phyloP scores from a whole-genome alignment of 2,329 filamentous ascomycete genomes.

The Penicillium brasilianum region DNA sequence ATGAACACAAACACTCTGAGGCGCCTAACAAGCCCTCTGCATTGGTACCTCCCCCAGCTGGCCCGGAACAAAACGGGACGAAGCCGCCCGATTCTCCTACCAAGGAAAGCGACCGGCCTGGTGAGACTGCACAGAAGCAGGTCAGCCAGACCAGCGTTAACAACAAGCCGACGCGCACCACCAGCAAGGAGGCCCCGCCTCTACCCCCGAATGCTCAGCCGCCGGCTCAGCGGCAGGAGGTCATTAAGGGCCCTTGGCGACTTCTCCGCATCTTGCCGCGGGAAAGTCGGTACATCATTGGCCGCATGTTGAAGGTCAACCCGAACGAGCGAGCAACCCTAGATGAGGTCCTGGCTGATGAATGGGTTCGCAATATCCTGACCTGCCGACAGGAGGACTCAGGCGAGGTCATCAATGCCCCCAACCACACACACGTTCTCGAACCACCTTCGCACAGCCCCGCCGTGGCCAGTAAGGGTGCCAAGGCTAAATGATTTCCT shows the following conservation, averaged over 20 bases:
- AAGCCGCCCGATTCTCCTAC: conserved; percentile 22
- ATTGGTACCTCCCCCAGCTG: conserved; percentile 12
- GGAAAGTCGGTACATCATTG: conserved; percentile 87
- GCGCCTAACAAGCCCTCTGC: conserved; percentile 19
- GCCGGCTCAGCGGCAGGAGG: conserved; percentile 61
- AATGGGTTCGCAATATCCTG: conserved; percentile 83
- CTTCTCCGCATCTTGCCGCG: conserved; percentile 84
- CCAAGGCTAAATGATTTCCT: conserved; percentile 37
- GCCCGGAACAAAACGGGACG: conserved; percentile 28
- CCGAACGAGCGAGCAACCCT: conserved; percentile 82
- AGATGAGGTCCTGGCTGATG: conserved; percentile 82
- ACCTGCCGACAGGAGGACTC: conserved; percentile 81
- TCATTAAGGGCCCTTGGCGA: conserved; percentile 91
- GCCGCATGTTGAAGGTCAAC: conserved; percentile 89
- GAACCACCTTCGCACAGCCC: conserved; percentile 63
- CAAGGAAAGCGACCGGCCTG: conserved; percentile 33
- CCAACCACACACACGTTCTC: conserved; percentile 82
- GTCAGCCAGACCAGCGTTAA: conserved; percentile 29
- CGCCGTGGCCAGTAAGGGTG: conserved; percentile 43
- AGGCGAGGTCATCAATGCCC: conserved; percentile 72
- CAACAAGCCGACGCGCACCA: conserved; percentile 40
- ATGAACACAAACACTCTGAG: conserved; percentile 33
- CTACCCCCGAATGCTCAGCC: conserved; percentile 36
- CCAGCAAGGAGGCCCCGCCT: conserved; percentile 48
- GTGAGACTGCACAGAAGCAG: conserved; percentile 36